phyloP scores from a whole-genome alignment of 495 filamentous ascomycete genomes.

The Corynascus novoguineensis region DNA sequence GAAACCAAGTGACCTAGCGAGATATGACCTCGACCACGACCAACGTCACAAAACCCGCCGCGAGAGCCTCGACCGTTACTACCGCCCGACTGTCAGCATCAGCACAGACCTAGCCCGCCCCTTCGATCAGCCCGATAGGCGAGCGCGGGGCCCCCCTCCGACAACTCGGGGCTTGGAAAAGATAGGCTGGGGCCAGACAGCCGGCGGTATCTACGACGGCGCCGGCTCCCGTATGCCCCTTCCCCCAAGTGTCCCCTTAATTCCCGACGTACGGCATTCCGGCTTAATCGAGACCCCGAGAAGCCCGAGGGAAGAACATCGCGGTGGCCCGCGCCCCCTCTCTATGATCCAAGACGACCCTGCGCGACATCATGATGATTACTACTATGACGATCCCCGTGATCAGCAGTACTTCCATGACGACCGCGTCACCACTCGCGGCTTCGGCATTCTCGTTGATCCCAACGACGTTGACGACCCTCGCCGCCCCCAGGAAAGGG shows the following conservation, averaged over 20 bases:
- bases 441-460: constrained; percentile 44
- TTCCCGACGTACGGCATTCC: constrained; percentile 33
- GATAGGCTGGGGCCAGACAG: constrained; percentile 33
- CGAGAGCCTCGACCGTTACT: constrained; percentile 51
- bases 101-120: constrained; percentile 51
- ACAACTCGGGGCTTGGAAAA: constrained; percentile 60
- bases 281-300: constrained; percentile 27
- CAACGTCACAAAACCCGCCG: constrained; percentile 40
- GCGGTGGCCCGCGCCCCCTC: constrained; percentile 36
- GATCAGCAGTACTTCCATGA: constrained; percentile 33
- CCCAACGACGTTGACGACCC: constrained; percentile 27
- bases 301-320: constrained; percentile 32
- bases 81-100: constrained; percentile 60
- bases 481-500: constrained; percentile 23
- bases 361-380: constrained; percentile 37
- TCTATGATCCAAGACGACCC: constrained; percentile 44
- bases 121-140: constrained; percentile 29
- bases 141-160: constrained; percentile 54
- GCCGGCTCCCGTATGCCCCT: constrained; percentile 41
- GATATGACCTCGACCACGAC: constrained; percentile 55
- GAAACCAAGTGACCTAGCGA: constrained; percentile 60
- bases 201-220: constrained; percentile 41
- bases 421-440: constrained; percentile 34
- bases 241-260: constrained; percentile 32
- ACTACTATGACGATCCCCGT: constrained; percentile 37